These are phyloP conservation scores for Teratosphaeria zuluensis DNA, from an alignment of 2,329 filamentous ascomycete species.

Conservation along the genomic window DNA sequence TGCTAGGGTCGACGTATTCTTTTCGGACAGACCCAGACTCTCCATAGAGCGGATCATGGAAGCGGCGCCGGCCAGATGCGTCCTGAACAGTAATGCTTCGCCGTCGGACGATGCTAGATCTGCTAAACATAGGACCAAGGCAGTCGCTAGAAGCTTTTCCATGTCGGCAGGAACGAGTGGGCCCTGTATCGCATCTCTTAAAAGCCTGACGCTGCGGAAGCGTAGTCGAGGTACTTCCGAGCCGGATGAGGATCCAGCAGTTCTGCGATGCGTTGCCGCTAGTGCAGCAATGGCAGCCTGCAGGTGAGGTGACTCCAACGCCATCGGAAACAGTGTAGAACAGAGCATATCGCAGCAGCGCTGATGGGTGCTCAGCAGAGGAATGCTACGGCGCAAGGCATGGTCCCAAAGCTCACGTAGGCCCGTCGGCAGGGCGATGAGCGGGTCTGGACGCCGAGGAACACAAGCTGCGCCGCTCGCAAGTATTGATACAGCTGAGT, in stretches of 20 bases:
- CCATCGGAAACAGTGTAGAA: neutral
- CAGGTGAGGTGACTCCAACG: neutral
- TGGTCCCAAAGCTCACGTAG: neutral
- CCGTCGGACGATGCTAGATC: neutral
- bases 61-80: neutral
- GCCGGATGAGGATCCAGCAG: neutral
- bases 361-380: neutral
- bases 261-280: neutral
- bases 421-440: neutral
- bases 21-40: neutral
- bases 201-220: neutral
- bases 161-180: neutral
- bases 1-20: neutral
- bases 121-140: neutral
- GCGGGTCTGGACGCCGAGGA: neutral
- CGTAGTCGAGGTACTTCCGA: neutral
- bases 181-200: neutral
- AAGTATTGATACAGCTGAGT: neutral
- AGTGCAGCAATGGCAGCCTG: neutral
- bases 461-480: neutral
- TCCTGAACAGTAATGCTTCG: neutral
- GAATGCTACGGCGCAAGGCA: neutral
- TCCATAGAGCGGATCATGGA: neutral
- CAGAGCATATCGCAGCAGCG: neutral
- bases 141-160: neutral